phyloP scores from a whole-genome alignment of 495 filamentous ascomycete genomes.

The Lichenothelia convexa region DNA sequence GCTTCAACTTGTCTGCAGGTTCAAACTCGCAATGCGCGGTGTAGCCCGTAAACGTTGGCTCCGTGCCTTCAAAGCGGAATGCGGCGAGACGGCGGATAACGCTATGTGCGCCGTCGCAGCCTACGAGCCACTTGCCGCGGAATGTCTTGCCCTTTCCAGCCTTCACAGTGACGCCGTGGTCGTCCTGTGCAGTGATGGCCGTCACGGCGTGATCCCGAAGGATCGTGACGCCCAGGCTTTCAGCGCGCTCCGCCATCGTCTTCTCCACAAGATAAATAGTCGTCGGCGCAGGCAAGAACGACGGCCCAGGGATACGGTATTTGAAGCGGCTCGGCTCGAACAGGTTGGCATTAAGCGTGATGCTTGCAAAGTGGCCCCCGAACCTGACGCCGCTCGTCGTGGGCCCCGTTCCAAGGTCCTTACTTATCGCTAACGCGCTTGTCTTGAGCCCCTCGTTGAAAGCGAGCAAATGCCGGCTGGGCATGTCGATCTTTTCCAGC shows the following conservation, averaged over 20 bases:
- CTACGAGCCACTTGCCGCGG: not conserved
- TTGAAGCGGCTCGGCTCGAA: too few species aligned
- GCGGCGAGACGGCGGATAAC: not conserved
- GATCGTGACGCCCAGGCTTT: not conserved
- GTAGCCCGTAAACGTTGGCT: not conserved
- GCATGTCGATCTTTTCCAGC: not conserved
- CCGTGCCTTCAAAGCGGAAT: constrained; percentile 3
- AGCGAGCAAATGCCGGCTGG: not conserved
- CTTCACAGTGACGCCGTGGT: constrained; percentile 1
- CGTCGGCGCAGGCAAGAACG: not conserved
- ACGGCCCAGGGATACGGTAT: constrained; percentile 3
- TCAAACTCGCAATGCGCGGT: not conserved
- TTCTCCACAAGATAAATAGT: too few species aligned
- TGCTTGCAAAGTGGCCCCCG: too few species aligned
- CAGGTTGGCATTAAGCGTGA: too few species aligned
- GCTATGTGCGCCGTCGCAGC: constrained; percentile 1
- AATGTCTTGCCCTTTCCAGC: not conserved
- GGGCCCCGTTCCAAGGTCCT: not conserved
- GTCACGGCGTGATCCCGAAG: not conserved
- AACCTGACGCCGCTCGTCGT: too few species aligned
- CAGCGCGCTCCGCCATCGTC: not conserved
- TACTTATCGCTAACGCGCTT: not conserved
- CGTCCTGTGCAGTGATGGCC: not conserved
- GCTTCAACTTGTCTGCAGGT: too few species aligned
- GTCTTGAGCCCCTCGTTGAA: not conserved